Evolutionary conservation across 2,329 filamentous ascomycete genomes (phyloP).

Genomic region (Macrophomina tecta): DNA sequence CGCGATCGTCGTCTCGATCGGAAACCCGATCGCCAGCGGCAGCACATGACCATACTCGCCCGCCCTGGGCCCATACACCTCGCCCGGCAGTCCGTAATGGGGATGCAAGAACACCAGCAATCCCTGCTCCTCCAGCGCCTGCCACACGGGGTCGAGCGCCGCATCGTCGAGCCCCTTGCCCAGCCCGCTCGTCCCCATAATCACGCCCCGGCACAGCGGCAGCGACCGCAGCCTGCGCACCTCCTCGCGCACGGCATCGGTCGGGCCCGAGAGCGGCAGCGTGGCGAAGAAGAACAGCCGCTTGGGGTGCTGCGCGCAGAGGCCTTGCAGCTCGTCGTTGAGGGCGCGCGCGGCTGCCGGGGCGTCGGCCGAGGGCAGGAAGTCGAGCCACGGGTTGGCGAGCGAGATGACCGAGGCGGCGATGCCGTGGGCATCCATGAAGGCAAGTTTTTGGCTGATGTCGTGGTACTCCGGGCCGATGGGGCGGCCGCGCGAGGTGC

Average conservation of each 20-base stretch:
- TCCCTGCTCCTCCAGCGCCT: conserved; percentile 67
- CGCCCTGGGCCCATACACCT: conserved; percentile 77
- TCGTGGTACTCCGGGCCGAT: conserved; percentile 85
- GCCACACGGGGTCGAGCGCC: conserved; percentile 72
- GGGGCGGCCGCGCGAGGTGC: conserved; percentile 73
- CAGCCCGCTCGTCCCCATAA: conserved; percentile 83
- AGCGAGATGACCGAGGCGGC: conserved; percentile 84
- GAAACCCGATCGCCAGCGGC: conserved; percentile 84
- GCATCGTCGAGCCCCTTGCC: conserved; percentile 80
- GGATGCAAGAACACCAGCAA: conserved; percentile 85
- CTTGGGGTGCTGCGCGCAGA: conserved; percentile 70
- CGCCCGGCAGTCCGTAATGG: conserved; percentile 84
- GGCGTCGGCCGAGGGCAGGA: conserved; percentile 68
- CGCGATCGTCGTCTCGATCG: conserved; percentile 90
- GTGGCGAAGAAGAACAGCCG: conserved; percentile 83
- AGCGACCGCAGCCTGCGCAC: conserved; percentile 64
- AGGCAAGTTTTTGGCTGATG: conserved; percentile 77
- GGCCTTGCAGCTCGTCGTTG: conserved; percentile 77
- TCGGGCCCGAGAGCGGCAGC: conserved; percentile 74
- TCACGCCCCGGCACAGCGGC: conserved; percentile 78
- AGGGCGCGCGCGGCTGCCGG: conserved; percentile 68
- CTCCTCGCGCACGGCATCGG: conserved; percentile 66
- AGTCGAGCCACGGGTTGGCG: conserved; percentile 95
- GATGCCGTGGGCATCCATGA: conserved; percentile 87
- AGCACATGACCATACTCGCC: conserved; percentile 86